Percentiles rank a stretch among this genome's conserved stretches.
These are phyloP conservation scores for Mycena filopes DNA, from an alignment of 768 basidiomycete species.

Conservation along the genomic window DNA sequence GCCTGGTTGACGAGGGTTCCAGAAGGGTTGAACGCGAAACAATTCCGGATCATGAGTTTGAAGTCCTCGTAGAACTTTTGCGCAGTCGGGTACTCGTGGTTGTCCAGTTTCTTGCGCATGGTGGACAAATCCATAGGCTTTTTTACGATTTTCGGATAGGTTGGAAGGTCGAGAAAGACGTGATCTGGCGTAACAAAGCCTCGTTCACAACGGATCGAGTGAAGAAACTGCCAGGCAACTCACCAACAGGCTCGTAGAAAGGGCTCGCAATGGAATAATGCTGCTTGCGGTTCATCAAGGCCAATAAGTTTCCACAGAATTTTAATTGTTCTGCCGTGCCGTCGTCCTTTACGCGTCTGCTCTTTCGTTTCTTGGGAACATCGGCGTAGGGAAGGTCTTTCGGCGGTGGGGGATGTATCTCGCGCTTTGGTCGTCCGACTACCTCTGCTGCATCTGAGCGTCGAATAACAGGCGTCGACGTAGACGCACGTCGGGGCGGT, in stretches of 20 bases:
- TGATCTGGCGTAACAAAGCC: constrained; percentile 63
- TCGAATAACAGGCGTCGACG: constrained; percentile 84
- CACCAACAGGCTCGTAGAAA: constrained; percentile 95
- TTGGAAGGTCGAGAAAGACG: constrained; percentile 80
- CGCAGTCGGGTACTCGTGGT: constrained; percentile 78
- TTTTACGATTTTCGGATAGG: constrained; percentile 90
- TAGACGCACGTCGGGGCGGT: constrained; percentile 76
- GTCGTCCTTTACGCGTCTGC: constrained; percentile 70
- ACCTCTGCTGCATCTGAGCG: constrained; percentile 73
- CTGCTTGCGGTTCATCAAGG: constrained; percentile 83
- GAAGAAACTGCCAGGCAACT: constrained; percentile 44
- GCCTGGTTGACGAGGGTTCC: constrained; percentile 89
- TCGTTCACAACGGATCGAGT: constrained; percentile 13
- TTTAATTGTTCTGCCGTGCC: constrained; percentile 85
- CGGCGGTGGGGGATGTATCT: constrained; percentile 95
- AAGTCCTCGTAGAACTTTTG: constrained; percentile 90
- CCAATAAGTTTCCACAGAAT: constrained; percentile 81
- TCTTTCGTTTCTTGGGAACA: constrained; percentile 74
- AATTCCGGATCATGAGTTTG: constrained; percentile 95
- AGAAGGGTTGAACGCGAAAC: constrained; percentile 90
- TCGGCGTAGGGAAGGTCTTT: constrained; percentile 91
- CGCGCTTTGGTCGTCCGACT: constrained; percentile 90
- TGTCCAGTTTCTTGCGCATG: constrained; percentile 87
- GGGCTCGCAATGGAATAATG: constrained; percentile 78
- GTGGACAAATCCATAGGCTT: constrained; percentile 95